These are phyloP conservation scores for Mycena alexandri DNA, from an alignment of 768 basidiomycete genomes.

Conservation along the genomic window DNA sequence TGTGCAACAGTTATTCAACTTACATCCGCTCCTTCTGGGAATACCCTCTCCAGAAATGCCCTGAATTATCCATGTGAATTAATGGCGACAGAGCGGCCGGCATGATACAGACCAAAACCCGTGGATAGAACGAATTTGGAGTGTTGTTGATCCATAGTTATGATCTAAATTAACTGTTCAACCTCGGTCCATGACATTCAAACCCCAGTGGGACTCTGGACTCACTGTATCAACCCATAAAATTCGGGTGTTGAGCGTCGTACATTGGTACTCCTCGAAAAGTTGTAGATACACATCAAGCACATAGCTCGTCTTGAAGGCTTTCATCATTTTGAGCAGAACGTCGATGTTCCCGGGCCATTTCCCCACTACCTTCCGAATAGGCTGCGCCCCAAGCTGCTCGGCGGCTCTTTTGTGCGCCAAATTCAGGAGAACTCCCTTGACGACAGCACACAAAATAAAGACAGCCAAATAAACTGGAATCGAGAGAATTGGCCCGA, in stretches of 20 bases:
- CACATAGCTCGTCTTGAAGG: conserved; percentile 71
- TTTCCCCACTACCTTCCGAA: conserved; percentile 72
- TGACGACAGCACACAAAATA: conserved; percentile 53
- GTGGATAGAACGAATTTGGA: conserved; percentile 74
- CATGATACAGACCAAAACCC: conserved; percentile 57
- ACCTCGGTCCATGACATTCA: neutral
- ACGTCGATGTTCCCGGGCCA: conserved; percentile 87
- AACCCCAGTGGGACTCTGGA: conserved; percentile 25
- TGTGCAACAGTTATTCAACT: conserved; percentile 38
- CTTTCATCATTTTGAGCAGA: conserved; percentile 65
- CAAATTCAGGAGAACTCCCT: conserved; percentile 50
- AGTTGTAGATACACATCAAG: conserved; percentile 74
- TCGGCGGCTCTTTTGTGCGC: conserved; percentile 59
- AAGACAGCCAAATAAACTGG: conserved; percentile 58
- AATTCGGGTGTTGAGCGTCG: conserved; percentile 76
- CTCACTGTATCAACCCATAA: conserved; percentile 79
- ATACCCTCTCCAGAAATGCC: conserved; percentile 75
- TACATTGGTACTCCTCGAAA: conserved; percentile 77
- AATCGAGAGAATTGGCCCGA: conserved; percentile 51
- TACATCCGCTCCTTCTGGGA: conserved; percentile 77
- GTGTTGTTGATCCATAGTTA: conserved; percentile 81
- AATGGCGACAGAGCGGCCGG: neutral
- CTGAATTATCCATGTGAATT: conserved; percentile 1
- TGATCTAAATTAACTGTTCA: conserved; percentile 58
- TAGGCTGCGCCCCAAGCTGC: conserved; percentile 62